phyloP scores from a whole-genome alignment of 768 basidiomycete genomes.

The Peribolospora baueri region DNA sequence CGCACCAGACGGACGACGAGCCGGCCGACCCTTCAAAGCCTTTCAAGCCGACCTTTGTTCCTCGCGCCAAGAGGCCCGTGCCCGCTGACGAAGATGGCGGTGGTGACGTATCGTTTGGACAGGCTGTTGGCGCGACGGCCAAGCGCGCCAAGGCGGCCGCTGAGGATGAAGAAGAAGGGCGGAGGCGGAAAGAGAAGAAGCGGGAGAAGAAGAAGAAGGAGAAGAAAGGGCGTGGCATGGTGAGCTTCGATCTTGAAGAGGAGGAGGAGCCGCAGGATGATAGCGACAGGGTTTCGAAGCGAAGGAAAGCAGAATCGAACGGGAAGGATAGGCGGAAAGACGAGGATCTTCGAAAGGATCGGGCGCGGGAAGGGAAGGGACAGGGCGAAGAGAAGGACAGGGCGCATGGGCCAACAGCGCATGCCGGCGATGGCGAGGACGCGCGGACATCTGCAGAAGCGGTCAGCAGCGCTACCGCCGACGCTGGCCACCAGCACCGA shows the following conservation, averaged over 20 bases:
- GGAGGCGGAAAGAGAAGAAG: conserved; percentile 26
- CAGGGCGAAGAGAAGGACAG: conserved; percentile 25
- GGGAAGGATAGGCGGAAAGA: conserved; percentile 15
- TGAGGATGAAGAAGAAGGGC: conserved; percentile 21
- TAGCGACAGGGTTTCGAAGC: conserved; percentile 1
- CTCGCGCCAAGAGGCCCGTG: conserved; percentile 22
- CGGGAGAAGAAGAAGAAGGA: conserved; percentile 26
- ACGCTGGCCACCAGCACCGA: not conserved
- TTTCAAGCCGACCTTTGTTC: conserved; percentile 75
- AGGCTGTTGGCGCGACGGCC: not conserved
- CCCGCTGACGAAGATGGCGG: conserved; percentile 4
- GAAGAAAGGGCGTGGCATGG: conserved; percentile 28
- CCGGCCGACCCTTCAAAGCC: conserved; percentile 6
- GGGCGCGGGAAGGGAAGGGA: conserved; percentile 12
- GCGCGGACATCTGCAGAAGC: not conserved
- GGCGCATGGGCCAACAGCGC: conserved; percentile 8
- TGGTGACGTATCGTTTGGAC: not conserved
- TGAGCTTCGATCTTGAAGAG: conserved; percentile 51
- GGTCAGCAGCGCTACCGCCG: no score
- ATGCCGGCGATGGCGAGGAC: conserved; percentile 12
- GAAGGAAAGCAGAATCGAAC: conserved; percentile 3
- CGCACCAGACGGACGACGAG: not conserved
- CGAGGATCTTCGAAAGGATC: conserved; percentile 13
- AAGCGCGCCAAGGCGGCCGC: conserved; percentile 22
- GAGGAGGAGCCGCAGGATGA: conserved; percentile 28